phyloP scores from a whole-genome alignment of 2,329 filamentous ascomycete genomes.

The Sarocladiaceae sp. region DNA sequence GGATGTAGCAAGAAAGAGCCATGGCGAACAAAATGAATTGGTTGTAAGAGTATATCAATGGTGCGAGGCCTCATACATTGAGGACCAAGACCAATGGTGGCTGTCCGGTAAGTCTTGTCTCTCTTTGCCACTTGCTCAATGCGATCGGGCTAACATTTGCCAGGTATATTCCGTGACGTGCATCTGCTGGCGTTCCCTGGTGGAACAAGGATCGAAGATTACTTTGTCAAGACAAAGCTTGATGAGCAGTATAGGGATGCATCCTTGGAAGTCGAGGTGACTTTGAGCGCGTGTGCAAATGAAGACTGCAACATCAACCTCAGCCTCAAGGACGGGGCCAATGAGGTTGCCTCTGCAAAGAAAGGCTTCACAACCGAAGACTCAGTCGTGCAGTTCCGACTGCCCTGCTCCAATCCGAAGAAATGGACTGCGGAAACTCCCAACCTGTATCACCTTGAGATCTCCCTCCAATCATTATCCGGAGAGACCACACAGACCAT shows the following conservation, averaged over 20 bases:
- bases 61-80: conserved; percentile 65
- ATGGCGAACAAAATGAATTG: conserved; percentile 50
- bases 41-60: conserved; percentile 67
- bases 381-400: not conserved
- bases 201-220: conserved; percentile 49
- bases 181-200: conserved; percentile 52
- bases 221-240: conserved; percentile 50
- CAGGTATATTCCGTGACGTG: conserved; percentile 61
- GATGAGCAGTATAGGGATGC: conserved; percentile 28
- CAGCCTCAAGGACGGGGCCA: not conserved
- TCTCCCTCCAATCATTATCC: not conserved
- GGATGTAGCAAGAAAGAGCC: conserved; percentile 31
- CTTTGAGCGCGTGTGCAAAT: not conserved
- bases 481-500: conserved; percentile 35
- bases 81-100: conserved; percentile 70
- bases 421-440: conserved; percentile 70
- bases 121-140: not conserved
- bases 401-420: conserved; percentile 34
- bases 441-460: conserved; percentile 44
- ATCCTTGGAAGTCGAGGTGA: not conserved
- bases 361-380: not conserved
- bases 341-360: not conserved
- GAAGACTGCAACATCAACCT: not conserved
- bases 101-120: conserved; percentile 48
- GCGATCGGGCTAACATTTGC: not conserved